phyloP scores from a whole-genome alignment of 148 eudicot genomes.

The Diospyros lotus region DNA sequence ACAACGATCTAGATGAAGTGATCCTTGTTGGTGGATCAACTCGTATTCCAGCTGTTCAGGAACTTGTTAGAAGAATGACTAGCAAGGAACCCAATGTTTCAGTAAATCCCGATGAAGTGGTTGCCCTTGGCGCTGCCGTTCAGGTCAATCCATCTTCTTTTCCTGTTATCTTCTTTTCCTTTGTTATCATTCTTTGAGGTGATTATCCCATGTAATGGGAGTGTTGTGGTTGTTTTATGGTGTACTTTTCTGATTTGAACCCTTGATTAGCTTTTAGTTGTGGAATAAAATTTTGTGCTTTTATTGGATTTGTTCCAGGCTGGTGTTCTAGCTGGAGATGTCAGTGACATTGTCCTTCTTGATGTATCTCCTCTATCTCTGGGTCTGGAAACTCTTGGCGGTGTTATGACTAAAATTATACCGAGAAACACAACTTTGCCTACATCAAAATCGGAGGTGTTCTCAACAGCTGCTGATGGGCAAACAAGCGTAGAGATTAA shows the following conservation, averaged over 20 bases:
- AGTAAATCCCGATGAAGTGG: conserved; percentile 97
- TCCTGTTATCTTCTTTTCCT: neutral
- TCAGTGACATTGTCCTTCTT: conserved; percentile 79
- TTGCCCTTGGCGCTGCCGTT: conserved; percentile 99
- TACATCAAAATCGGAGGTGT: conserved; percentile 92
- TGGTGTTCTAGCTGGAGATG: conserved; percentile 94
- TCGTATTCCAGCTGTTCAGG: conserved; percentile 93
- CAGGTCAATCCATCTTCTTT: conserved; percentile 41
- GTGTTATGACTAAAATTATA: conserved; percentile 97
- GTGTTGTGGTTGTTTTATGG: neutral
- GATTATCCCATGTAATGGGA: neutral
- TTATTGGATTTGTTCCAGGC: conserved; percentile 36
- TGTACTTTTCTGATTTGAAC: neutral
- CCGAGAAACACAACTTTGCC: conserved; percentile 90
- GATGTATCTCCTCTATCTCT: conserved; percentile 83
- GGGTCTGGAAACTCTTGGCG: conserved; percentile 96
- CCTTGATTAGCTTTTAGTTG: neutral
- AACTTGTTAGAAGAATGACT: conserved; percentile 76
- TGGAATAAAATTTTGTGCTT: neutral
- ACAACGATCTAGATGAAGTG: conserved; percentile 84
- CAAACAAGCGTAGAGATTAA: conserved; percentile 95
- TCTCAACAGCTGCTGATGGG: conserved; percentile 98
- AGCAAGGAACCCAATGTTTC: conserved; percentile 95
- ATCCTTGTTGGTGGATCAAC: conserved; percentile 97
- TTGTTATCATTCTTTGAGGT: neutral